Evolutionary conservation across 2,329 filamentous ascomycete genomes (phyloP).

Genomic region (Sordariomycetes sp.): DNA sequence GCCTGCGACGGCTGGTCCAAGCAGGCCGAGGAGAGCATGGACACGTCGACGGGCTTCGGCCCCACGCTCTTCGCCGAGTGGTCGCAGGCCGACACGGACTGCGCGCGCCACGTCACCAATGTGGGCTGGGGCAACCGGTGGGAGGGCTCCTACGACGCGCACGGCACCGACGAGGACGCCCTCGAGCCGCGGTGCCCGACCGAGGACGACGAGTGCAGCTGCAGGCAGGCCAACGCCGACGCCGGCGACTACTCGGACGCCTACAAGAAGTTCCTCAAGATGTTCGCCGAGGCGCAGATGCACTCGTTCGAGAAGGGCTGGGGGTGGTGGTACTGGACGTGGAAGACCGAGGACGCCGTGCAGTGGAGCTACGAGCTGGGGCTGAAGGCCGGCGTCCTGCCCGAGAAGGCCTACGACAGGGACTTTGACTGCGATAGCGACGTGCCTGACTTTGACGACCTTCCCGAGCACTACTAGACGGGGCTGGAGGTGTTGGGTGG

Average conservation of each 20-base stretch:
- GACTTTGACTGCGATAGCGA: slow-evolving; percentile 33
- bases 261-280: slow-evolving; percentile 59
- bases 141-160: slow-evolving; percentile 56
- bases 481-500: background rate
- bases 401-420: slow-evolving; percentile 41
- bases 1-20: slow-evolving; percentile 58
- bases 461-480: slow-evolving; percentile 8
- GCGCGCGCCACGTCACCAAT: slow-evolving; percentile 52
- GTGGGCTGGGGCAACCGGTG: slow-evolving; percentile 60
- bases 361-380: slow-evolving; percentile 67
- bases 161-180: slow-evolving; percentile 51
- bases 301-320: slow-evolving; percentile 59
- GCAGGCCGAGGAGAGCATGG: slow-evolving; percentile 47
- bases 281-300: slow-evolving; percentile 70
- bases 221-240: slow-evolving; percentile 48
- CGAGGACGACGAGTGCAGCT: slow-evolving; percentile 40
- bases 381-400: slow-evolving; percentile 49
- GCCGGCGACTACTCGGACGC: slow-evolving; percentile 40
- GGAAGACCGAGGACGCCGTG: slow-evolving; percentile 60
- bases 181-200: slow-evolving; percentile 50
- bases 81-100: slow-evolving; percentile 65
- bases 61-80: slow-evolving; percentile 69
- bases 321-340: slow-evolving; percentile 82
- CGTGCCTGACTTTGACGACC: slow-evolving; percentile 16
- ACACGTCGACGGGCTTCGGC: slow-evolving; percentile 39